Evolutionary conservation across 1,284 basidiomycete species (phyloP), one percentile per base, ranked within the genome.

Genomic region (Tremellales sp.): DNA sequence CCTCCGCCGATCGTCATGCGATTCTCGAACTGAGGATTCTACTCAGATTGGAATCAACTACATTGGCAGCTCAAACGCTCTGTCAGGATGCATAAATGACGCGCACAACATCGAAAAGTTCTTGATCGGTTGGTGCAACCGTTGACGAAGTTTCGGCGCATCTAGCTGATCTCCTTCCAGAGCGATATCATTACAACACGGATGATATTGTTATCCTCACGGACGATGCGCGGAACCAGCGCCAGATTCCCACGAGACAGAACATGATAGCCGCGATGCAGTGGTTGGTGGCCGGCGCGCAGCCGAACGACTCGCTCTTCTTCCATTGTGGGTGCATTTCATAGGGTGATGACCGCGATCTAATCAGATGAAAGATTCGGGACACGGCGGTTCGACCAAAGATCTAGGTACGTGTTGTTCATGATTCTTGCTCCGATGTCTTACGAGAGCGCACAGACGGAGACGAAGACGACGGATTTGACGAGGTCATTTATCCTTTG

Each of bases 241-340:
- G 80, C 35, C 79, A 81, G 64, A 73, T 75, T 29, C 92, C 92
- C 0, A 94, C 88, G 0, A 78, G 75, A 54, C 77, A 77, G 19
- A 95, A 95, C 66, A 94, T 97, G 39, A 82, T 89, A n/a, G 68
- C 76, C 42, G 89, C 83, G 2, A 92, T 93, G 87, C 78, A 82
- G 52, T 94, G 91, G 91, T 80, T 97, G 21, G 86, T 91, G 7
- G 72, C 72, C 5, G 84, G 78, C 54, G 91, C 90, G 14, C 72
- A 76, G 43, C 83, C 86, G 0, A 84, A 94, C 58, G 92, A 95
- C 62, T 83, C 88, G 0, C 75, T 95, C 24, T 94, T 94, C 78
- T 92, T 94, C 80, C 91, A 94, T 63, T 73, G 71, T 42, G 14
- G 22, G 26, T 37, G 25, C 26, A 24, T 16, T 25, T 14, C 9